phyloP scores from a whole-genome alignment of 768 basidiomycete genomes.

The Strobilomyces dryophilus region DNA sequence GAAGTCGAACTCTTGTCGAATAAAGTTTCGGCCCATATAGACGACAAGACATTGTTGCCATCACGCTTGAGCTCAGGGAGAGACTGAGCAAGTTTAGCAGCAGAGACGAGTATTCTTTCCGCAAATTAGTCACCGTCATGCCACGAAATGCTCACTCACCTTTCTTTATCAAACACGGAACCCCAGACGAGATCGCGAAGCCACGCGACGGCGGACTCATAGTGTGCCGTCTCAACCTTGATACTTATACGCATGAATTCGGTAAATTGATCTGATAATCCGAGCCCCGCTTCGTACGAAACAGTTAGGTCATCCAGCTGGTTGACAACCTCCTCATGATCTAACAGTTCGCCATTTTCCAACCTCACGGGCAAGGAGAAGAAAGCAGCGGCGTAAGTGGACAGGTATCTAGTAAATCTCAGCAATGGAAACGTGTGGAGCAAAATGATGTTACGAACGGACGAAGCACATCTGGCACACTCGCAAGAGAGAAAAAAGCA shows the following conservation, averaged over 20 bases:
- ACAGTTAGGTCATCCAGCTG: slow-evolving; percentile 90
- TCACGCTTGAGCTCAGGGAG: slow-evolving; percentile 90
- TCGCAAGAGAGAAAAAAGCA: slow-evolving; percentile 72
- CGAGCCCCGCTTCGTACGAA: slow-evolving; percentile 71
- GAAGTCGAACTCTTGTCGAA: slow-evolving; percentile 69
- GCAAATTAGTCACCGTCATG: slow-evolving; percentile 1
- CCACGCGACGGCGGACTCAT: slow-evolving; percentile 84
- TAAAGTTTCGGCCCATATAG: slow-evolving; percentile 63
- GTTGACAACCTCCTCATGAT: slow-evolving; percentile 89
- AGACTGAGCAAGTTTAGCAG: slow-evolving; percentile 86
- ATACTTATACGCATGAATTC: slow-evolving; percentile 74
- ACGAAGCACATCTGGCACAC: slow-evolving; percentile 68
- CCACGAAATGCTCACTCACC: slow-evolving; percentile 40
- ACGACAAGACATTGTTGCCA: slow-evolving; percentile 73
- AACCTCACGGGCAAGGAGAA: slow-evolving; percentile 83
- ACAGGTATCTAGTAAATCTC: slow-evolving; percentile 54
- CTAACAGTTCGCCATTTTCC: slow-evolving; percentile 61
- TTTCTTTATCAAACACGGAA: slow-evolving; percentile 71
- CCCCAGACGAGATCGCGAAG: slow-evolving; percentile 75
- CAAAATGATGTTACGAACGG: slow-evolving; percentile 43
- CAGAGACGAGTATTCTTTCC: slow-evolving; percentile 69
- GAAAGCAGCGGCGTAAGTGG: slow-evolving; percentile 76
- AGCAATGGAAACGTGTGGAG: neutral
- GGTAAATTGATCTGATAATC: slow-evolving; percentile 59
- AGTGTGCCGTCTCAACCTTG: slow-evolving; percentile 79